Evolutionary conservation across 331 rosid species (phyloP).

Genomic region (Malus hybrid): DNA sequence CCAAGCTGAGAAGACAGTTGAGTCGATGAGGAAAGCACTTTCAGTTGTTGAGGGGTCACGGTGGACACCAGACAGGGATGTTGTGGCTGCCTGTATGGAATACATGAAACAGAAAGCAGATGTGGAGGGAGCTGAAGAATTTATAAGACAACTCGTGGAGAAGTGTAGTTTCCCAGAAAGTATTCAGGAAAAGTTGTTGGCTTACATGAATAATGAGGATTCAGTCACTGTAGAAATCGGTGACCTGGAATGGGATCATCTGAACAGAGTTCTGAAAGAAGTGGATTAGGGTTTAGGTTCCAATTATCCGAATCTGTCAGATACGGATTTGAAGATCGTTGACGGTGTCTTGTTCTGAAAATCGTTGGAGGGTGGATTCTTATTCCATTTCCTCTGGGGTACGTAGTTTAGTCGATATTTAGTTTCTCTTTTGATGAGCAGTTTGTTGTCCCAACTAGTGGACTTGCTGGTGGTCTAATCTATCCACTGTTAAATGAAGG

Average conservation of each 20-base stretch:
- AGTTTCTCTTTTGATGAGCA: too few relatives aligned
- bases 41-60: background rate
- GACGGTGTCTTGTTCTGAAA: too few relatives aligned
- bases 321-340: background rate
- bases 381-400: too few relatives aligned
- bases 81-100: background rate
- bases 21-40: slow-evolving; percentile 12
- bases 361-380: too few relatives aligned
- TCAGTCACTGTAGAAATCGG: background rate
- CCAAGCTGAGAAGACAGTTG: slow-evolving; percentile 3
- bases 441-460: too few relatives aligned
- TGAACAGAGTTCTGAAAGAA: background rate
- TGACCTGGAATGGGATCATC: background rate
- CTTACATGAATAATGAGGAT: background rate
- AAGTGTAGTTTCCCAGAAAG: background rate
- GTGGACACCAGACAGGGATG: background rate
- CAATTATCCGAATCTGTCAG: background rate
- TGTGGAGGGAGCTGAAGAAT: slow-evolving; percentile 1
- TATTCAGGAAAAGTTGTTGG: background rate
- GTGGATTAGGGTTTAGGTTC: background rate
- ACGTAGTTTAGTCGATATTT: too few relatives aligned
- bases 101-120: slow-evolving; percentile 13
- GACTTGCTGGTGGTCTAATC: too few relatives aligned
- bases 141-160: background rate
- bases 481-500: too few relatives aligned